Base-by-base conservation (phyloP, 2,329 filamentous ascomycete genomes). In the Aspergillus awamori region DNA sequence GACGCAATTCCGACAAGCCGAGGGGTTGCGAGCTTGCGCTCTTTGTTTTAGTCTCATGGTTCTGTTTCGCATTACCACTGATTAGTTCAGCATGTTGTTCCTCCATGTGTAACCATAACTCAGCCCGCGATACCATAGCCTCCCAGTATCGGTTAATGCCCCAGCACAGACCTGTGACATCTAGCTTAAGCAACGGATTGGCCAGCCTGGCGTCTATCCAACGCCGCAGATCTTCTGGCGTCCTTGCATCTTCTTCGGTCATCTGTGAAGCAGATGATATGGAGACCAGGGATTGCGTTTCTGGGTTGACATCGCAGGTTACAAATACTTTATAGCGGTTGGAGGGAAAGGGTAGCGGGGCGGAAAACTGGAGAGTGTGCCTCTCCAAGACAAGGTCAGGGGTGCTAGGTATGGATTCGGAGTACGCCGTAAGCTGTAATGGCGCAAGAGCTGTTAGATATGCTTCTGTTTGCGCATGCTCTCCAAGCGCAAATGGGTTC, bases 371-470 rank as follows among this genome's bases (percentile, higher is more conserved):
- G n/a, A 79, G 62, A 13, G 69, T 69, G 63, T 78, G 75, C 41
- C 61, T 75, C 61, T 79, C 75, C 2, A 69, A 60, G 8, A 77
- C 56, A 8, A 53, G 51, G 13, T 62, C 59, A 5, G 65, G 52
- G 22, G 67, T 54, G 22, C 67, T 60, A 8, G 70, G 63, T 8
- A 67, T 53, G 43, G 68, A 67, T n/a, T 60, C 70, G 26, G 72
- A 76, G 33, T 72, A 68, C 13, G 72, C 61, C 5, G 63, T 69
- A 60, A 90, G 87, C 0, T 80, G 80, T 13, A 95, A 82, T 0
- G 89, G 86, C 0, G 86, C 90, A 68, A 95, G 92, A 8, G 89
- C 81, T 49, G 89, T 85, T 0, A 93, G 81, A 65, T 89, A 92
- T 0, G 89, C 86, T 2, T 90, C 76, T 53, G 89, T 86, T 62